Base-by-base conservation (phyloP, 2,329 filamentous ascomycete species). In the Coleophoma crateriformis region DNA sequence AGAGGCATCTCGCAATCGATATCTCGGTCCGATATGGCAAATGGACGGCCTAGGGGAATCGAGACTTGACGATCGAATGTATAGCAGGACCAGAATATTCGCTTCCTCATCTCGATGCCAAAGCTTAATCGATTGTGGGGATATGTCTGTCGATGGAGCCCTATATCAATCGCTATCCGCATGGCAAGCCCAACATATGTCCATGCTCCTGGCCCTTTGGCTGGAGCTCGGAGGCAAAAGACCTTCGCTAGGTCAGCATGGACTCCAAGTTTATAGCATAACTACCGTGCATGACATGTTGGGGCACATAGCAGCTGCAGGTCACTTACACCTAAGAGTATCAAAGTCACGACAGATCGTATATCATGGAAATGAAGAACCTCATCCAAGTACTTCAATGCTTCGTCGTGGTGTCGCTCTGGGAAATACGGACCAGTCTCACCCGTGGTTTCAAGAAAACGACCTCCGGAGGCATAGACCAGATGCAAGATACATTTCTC, bases 41-140 rank as follows among this genome's bases (percentile, higher is more conserved):
- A 27, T 10, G 27, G 27, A 3, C 27, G 27, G 27, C 27, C 27
- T 2, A 27, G 8, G 27, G 27, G 27, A 27, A 27, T 27, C 27
- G 27, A 27, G 27, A 46, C 44, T 34, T 46, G 44, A 7, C 44
- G n/a, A 20, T 46, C 44, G 32, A 46, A 17, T 10, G 44, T 46
- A 19, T 46, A 40, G 15, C 45, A 47, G n/a, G 45, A 47, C 45
- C 45, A 47, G 22, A 47, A 47, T 19, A 47, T 27, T 47, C 45
- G 32, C 19, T 47, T 47, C 34, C 35, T 27, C 34, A 47, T 39
- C 33, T 47, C 45, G 32, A 27, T 20, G 15, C 32, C 34, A 20
- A 47, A 33, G n/a, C 35, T 27, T 40, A 27, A 15, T 20, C 19
- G 8, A 20, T 47, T 34, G n/a, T 35, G 33, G 14, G 45, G 22